Evolutionary conservation across 148 eudicot species (phyloP), one percentile per base, ranked within the genome.

Genomic region (Dysphania ambrosioides): DNA sequence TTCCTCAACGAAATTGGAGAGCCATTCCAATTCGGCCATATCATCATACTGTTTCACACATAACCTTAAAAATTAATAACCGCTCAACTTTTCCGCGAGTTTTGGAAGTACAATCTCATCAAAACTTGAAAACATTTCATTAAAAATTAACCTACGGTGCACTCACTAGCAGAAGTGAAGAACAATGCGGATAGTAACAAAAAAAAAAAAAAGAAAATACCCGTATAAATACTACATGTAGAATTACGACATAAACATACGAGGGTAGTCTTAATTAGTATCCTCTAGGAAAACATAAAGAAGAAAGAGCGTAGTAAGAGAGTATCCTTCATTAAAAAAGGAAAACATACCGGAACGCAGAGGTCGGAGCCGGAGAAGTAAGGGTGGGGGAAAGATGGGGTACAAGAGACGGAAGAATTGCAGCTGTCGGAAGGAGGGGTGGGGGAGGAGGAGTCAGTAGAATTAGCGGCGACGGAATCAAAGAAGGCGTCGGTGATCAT

Each of bases 11-110:
- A 92, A 90, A 82, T 86, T 92, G 74, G 97, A 92, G 24, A 92
- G 92, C 97, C 97, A 92, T 87, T 92, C 97, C 51, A 92, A 82
- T 74, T 92, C 97, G 30, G 94, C 97, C 85, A 90, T 76, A 75
- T 92, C 95, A 61, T 90, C 97, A 65, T 82, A 89, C 93, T 86
- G 89, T 81, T 79, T 47, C 51, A 26, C 29, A 41, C 51, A 66
- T 40, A 3, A 36, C 27, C n/a, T 30, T 79, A 75, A 56, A 27
- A 23, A 71, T 32, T 10, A 56, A 31, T n/a, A 71, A 41, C 10
- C 40, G 66, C 8, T 34, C 34, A 19, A 66, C 44, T 34, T 35
- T 49, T 41, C 55, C 71, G 12, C 71, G 42, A 40, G 41, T 12
- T 65, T 65, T 41, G 71, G 71, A n/a, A 66, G 26, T 21, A 16